These are phyloP conservation scores for Neurospora sp. DNA, from an alignment of 495 filamentous ascomycete species.

Conservation along the genomic window DNA sequence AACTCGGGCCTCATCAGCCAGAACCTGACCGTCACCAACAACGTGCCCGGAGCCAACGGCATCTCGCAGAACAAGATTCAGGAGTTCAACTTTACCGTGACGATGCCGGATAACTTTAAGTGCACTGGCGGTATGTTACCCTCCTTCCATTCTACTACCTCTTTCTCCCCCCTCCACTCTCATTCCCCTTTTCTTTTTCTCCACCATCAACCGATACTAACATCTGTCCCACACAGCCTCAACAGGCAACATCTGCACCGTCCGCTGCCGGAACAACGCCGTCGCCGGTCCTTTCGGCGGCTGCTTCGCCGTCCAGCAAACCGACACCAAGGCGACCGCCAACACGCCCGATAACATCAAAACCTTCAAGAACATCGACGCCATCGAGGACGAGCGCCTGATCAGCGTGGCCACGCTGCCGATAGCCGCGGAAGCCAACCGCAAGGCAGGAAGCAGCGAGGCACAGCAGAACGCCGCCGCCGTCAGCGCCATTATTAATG, in stretches of 20 bases:
- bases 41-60: conserved; percentile 37
- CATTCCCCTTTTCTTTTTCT: neutral
- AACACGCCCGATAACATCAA: conserved; percentile 24
- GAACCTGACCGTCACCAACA: conserved; percentile 33
- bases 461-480: conserved; percentile 23
- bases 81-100: conserved; percentile 36
- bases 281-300: conserved; percentile 47
- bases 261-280: conserved; percentile 45
- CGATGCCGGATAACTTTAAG: conserved; percentile 29
- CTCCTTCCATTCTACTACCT: neutral
- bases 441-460: conserved; percentile 21
- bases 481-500: conserved; percentile 13
- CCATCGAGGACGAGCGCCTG: conserved; percentile 17
- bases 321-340: conserved; percentile 19
- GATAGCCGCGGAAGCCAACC: conserved; percentile 25
- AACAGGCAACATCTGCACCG: conserved; percentile 44
- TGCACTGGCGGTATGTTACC: conserved; percentile 29
- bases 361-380: conserved; percentile 22
- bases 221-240: conserved; percentile 19
- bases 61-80: conserved; percentile 36
- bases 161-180: neutral
- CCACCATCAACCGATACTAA: neutral
- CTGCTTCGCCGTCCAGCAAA: conserved; percentile 39
- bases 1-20: conserved; percentile 34
- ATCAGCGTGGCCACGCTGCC: conserved; percentile 27